Conservation (phyloP, 179 eudicot genomes). For the Sideroxylon spinosum region DNA sequence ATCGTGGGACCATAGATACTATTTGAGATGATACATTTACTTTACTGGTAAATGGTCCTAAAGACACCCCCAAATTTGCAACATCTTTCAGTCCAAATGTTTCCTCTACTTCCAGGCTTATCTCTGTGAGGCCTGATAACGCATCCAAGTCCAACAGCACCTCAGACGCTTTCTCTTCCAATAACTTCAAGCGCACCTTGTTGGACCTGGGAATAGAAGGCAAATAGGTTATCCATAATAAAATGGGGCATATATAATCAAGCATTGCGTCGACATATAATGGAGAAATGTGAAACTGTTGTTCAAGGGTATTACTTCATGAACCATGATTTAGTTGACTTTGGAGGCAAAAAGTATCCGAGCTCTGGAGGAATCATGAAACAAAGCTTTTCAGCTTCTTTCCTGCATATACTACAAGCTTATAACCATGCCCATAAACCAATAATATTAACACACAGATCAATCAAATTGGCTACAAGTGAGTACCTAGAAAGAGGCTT, state of each 20-base stretch:
- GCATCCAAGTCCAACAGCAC: conserved; percentile 81
- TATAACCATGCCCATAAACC: conserved; percentile 15
- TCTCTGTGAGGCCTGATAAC: conserved; percentile 82
- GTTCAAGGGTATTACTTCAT: conserved; percentile 57
- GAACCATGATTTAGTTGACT: conserved; percentile 77
- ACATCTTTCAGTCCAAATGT: conserved; percentile 39
- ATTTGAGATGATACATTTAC: conserved; percentile 49
- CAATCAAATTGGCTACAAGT: not conserved
- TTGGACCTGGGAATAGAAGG: conserved; percentile 46
- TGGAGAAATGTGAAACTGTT: not conserved
- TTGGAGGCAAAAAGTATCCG: conserved; percentile 70
- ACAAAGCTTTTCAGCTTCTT: conserved; percentile 44
- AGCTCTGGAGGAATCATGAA: conserved; percentile 45
- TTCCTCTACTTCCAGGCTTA: conserved; percentile 53
- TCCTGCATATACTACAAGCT: conserved; percentile 46
- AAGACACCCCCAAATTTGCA: conserved; percentile 74
- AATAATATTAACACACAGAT: conserved; percentile 7
- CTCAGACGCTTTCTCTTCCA: conserved; percentile 58
- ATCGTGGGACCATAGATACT: conserved; percentile 73
- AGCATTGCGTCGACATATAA: not conserved
- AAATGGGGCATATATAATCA: not conserved
- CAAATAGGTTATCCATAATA: not conserved
- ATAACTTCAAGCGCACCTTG: conserved; percentile 54
- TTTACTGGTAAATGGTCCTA: conserved; percentile 53
- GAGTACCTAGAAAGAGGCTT: conserved; percentile 64